Percentiles rank a stretch among this genome's conserved stretches.
Conservation (phyloP, 2,329 filamentous ascomycete genomes). For the Cladophialophora yegresii region DNA sequence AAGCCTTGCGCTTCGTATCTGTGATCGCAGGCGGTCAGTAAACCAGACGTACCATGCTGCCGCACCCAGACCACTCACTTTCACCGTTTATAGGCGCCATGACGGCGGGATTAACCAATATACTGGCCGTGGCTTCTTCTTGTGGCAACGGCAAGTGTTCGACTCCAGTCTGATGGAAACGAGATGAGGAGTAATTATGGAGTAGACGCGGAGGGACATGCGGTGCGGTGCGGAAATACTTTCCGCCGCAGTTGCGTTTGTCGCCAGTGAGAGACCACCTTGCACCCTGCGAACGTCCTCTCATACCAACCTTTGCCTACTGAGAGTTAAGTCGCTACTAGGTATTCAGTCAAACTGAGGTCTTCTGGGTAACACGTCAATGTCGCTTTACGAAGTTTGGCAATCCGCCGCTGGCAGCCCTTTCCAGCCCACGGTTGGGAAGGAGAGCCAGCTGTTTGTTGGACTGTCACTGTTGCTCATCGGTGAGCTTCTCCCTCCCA, state of each 20-base stretch:
- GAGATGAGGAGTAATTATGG: neutral
- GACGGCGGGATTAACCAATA: neutral
- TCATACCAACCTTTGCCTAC: neutral
- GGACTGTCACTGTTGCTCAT: constrained; percentile 73
- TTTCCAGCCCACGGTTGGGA: constrained; percentile 76
- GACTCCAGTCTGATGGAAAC: neutral
- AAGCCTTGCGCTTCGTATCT: constrained; percentile 52
- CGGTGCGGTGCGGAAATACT: neutral
- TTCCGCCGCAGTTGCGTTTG: constrained; percentile 4
- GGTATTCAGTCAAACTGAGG: neutral
- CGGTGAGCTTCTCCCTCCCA: constrained; percentile 48
- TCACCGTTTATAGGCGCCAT: constrained; percentile 29
- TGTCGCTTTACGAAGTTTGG: constrained; percentile 86
- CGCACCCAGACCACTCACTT: constrained; percentile 22
- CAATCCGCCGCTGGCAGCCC: constrained; percentile 85
- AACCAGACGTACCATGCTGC: neutral
- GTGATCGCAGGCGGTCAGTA: constrained; percentile 6
- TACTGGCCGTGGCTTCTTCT: neutral
- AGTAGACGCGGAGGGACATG: neutral
- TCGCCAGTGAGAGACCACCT: constrained; percentile 2
- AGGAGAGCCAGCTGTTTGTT: constrained; percentile 79
- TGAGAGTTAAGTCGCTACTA: neutral
- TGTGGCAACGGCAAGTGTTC: neutral
- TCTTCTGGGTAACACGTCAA: constrained; percentile 36
- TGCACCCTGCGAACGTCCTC: neutral